Base-by-base conservation (phyloP, 2,329 filamentous ascomycete genomes). In the Trichoderma sp. region DNA sequence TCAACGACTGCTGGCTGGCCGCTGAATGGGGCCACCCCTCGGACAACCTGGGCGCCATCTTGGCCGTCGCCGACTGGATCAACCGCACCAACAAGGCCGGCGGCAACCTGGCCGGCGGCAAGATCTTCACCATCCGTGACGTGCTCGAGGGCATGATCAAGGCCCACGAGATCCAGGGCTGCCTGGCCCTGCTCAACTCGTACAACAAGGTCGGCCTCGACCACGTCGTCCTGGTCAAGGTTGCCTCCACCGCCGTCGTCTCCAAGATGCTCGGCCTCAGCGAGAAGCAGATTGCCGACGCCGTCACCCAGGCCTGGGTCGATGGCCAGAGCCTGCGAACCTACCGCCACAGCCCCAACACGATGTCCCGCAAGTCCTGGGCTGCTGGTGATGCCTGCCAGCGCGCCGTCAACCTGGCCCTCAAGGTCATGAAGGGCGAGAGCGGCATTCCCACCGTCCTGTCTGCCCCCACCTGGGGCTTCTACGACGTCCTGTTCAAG, bases 361-460 rank as follows among this genome's bases (percentile, higher is more conserved):
- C 96, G 85, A 99, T 99, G 96, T 97, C 94, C 70, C 90, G 96
- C 79, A 99, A 99, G 87, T 97, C 94, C 18, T 99, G 96, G 96
- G 96, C 96, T 76, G 96, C 96, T 72, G 96, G 96, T 83, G 96
- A 99, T 79, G 96, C 96, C 73, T 99, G 96, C 86, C 93, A 98
- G 83, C 91, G 93, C 74, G 94, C 94, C 70, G 94, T 97, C 74
- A 96, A 95, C 84, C 86, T 97, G 64, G 93, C 90, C 37, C 86
- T 97, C 76, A 96, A 96, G 86, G 94, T 97, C 59, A 86, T 93
- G 81, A 93, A 91, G 84, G 96, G 96, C 74, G 95, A 98, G 85
- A 86, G 91, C 73, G 95, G 95, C 77, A 85, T 99, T 68, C 93
- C 94, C 65, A 97, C 94, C 7, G 94, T 98, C 54, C 89, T 99